A percentile compares a stretch with the other conserved stretches of the same genome.
phyloP scores from a whole-genome alignment of 2,329 filamentous ascomycete species.

The Huntiella abstrusa region DNA sequence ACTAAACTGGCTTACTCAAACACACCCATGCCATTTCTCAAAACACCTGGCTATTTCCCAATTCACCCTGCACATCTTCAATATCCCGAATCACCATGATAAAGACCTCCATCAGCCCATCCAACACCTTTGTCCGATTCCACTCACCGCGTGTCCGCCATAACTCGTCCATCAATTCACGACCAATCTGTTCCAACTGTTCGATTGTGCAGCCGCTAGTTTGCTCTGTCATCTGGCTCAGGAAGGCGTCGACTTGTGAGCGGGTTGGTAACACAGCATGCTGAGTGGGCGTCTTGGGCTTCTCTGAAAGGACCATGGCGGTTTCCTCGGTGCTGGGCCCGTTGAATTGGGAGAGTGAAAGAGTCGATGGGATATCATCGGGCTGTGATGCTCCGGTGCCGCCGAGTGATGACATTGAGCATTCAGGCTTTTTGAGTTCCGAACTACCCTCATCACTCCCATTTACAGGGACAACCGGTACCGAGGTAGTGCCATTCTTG shows the following conservation, averaged over 20 bases:
- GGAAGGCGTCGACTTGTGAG: constrained; percentile 34
- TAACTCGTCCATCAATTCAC: constrained; percentile 73
- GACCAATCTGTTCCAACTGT: constrained; percentile 85
- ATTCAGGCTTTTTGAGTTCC: constrained; percentile 34
- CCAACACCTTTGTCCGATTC: constrained; percentile 60
- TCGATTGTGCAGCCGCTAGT: constrained; percentile 74
- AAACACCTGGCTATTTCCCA: constrained; percentile 23
- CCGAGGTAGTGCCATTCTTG: constrained; percentile 36
- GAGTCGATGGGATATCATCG: background rate
- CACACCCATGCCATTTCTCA: background rate
- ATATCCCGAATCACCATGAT: constrained; percentile 58
- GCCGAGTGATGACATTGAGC: constrained; percentile 18
- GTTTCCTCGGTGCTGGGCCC: background rate
- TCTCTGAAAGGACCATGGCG: background rate
- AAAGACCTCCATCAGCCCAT: constrained; percentile 47
- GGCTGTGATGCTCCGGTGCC: background rate
- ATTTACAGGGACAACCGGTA: constrained; percentile 37
- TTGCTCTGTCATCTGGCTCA: constrained; percentile 41
- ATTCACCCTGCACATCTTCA: constrained; percentile 29
- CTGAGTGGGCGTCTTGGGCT: background rate
- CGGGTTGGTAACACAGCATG: constrained; percentile 22
- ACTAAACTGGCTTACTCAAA: too few species aligned
- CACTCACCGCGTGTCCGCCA: constrained; percentile 66
- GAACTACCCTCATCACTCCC: constrained; percentile 78
- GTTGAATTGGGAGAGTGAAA: background rate